phyloP scores from a whole-genome alignment of 2,329 filamentous ascomycete genomes.

The Shiraia bambusicola region DNA sequence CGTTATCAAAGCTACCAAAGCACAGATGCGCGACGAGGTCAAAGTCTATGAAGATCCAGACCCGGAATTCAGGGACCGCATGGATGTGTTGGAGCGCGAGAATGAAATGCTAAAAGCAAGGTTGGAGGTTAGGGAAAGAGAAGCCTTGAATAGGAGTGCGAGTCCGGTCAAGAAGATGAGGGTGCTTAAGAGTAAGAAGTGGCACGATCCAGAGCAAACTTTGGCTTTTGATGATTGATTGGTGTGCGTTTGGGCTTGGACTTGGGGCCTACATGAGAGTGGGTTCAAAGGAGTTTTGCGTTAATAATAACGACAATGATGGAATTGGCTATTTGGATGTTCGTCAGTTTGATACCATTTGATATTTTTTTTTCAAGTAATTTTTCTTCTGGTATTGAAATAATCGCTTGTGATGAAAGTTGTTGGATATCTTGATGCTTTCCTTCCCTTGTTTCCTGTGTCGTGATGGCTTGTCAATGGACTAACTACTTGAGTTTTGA shows the following conservation, averaged over 20 bases:
- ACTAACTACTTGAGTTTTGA: no score
- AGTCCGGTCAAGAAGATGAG: conserved; percentile 54
- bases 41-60: conserved; percentile 48
- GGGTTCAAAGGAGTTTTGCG: conserved; percentile 2
- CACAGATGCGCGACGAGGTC: conserved; percentile 42
- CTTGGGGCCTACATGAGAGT: conserved; percentile 1
- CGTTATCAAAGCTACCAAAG: conserved; percentile 57
- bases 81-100: conserved; percentile 48
- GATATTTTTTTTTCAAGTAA: not conserved
- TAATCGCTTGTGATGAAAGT: no score
- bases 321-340: not conserved
- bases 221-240: conserved; percentile 21
- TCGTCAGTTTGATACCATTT: not conserved
- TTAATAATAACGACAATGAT: no score
- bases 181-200: conserved; percentile 53
- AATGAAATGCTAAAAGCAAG: conserved; percentile 44
- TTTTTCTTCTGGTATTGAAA: no score
- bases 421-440: no score
- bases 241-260: conserved; percentile 6
- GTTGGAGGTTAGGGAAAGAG: conserved; percentile 45
- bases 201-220: conserved; percentile 42
- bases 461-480: no score
- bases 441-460: no score
- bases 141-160: conserved; percentile 39
- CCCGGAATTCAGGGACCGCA: conserved; percentile 39